Percentiles rank a stretch among this genome's conserved stretches.
Conservation (phyloP, 805 yeast species). For the Saccharomycopsis javanensis region DNA sequence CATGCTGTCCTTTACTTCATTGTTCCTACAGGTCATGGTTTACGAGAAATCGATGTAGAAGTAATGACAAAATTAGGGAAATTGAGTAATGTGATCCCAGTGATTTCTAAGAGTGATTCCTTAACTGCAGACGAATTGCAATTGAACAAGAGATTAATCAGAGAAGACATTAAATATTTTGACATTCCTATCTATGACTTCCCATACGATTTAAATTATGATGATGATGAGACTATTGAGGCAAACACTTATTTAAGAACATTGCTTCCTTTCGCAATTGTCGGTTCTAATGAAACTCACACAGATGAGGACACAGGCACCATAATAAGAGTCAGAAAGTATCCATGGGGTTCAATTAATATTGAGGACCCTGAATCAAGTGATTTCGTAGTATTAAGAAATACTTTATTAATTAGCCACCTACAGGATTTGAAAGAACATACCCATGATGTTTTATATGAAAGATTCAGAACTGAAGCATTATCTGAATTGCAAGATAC, state of each 20-base stretch:
- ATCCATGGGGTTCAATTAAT: conserved; percentile 52
- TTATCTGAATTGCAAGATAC: conserved; percentile 41
- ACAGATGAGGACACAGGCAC: conserved; percentile 32
- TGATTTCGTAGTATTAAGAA: conserved; percentile 73
- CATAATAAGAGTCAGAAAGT: conserved; percentile 39
- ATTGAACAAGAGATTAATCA: conserved; percentile 61
- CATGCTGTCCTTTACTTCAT: conserved; percentile 69
- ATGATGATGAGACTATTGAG: conserved; percentile 54
- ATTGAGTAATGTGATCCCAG: conserved; percentile 77
- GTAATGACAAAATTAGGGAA: conserved; percentile 71
- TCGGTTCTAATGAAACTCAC: conserved; percentile 58
- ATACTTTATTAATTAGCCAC: conserved; percentile 72
- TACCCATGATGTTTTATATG: conserved; percentile 81
- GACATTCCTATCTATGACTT: conserved; percentile 66
- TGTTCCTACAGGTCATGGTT: conserved; percentile 78
- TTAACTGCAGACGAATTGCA: conserved; percentile 69
- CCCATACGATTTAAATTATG: conserved; percentile 47
- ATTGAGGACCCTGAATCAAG: conserved; percentile 65
- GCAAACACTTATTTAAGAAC: conserved; percentile 57
- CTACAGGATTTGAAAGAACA: conserved; percentile 80
- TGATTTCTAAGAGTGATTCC: conserved; percentile 79
- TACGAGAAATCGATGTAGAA: conserved; percentile 67
- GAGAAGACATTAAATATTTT: conserved; percentile 65
- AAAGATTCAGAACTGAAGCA: conserved; percentile 82
- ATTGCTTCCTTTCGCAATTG: conserved; percentile 55